These are phyloP conservation scores for Ceratocystiopsis minuta DNA, from an alignment of 2,329 filamentous ascomycete genomes.

Conservation along the genomic window DNA sequence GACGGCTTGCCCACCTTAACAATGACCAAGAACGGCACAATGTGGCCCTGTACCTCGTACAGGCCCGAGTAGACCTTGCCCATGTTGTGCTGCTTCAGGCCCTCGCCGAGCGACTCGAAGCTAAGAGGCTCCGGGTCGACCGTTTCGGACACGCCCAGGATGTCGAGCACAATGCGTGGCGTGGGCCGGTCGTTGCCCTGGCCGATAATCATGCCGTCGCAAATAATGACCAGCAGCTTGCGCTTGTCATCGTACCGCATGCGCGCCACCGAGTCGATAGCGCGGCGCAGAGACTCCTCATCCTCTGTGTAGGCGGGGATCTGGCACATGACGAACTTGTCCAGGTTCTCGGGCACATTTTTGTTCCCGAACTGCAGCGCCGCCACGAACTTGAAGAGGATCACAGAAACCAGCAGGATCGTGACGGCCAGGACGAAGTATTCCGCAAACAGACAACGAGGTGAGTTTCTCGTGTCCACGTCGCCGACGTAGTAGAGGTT, in stretches of 20 bases:
- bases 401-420: slow-evolving; percentile 59
- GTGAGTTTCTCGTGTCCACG: slow-evolving; percentile 76
- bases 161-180: slow-evolving; percentile 88
- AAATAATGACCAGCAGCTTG: slow-evolving; percentile 81
- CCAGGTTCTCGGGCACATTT: slow-evolving; percentile 83
- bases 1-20: slow-evolving; percentile 98
- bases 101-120: slow-evolving; percentile 91
- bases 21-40: slow-evolving; percentile 90
- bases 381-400: slow-evolving; percentile 91
- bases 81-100: slow-evolving; percentile 97
- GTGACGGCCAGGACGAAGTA: slow-evolving; percentile 83
- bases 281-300: slow-evolving; percentile 88
- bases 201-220: slow-evolving; percentile 98
- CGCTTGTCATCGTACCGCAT: slow-evolving; percentile 98
- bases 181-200: slow-evolving; percentile 95
- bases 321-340: slow-evolving; percentile 97
- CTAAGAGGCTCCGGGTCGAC: slow-evolving; percentile 91
- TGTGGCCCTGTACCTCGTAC: slow-evolving; percentile 94
- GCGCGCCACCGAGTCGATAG: slow-evolving; percentile 84
- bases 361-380: slow-evolving; percentile 86
- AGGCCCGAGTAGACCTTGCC: slow-evolving; percentile 95
- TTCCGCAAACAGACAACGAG: slow-evolving; percentile 67
- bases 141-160: slow-evolving; percentile 82
- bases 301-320: slow-evolving; percentile 97
- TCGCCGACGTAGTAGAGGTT: slow-evolving; percentile 91